Evolutionary conservation across 1,284 basidiomycete genomes (phyloP).

Genomic region (Ustilago vetiveriae): DNA sequence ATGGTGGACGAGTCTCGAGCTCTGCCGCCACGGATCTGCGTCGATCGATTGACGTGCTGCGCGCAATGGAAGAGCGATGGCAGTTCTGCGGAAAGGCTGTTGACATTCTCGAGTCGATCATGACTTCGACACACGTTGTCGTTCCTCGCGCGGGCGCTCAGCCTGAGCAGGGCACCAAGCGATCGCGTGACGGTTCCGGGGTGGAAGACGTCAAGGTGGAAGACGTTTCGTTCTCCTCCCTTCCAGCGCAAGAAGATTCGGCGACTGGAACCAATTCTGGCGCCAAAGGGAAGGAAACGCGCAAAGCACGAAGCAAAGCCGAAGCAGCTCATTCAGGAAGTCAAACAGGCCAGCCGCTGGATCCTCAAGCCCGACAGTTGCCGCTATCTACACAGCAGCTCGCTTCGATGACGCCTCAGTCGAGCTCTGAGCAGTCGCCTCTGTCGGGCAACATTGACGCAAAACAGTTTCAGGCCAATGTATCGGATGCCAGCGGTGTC

Average conservation of each 20-base stretch:
- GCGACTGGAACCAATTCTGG: too few relatives aligned
- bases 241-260: not conserved
- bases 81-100: slow-evolving; percentile 45
- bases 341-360: slow-evolving; percentile 13
- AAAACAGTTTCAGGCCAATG: not conserved
- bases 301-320: slow-evolving; percentile 4
- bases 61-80: slow-evolving; percentile 48
- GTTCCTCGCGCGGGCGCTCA: slow-evolving; percentile 12
- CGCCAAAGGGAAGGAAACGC: not conserved
- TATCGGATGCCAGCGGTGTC: not conserved
- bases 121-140: slow-evolving; percentile 35
- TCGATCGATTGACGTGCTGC: slow-evolving; percentile 51
- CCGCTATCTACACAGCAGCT: slow-evolving; percentile 45
- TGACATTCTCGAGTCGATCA: slow-evolving; percentile 47
- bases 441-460: slow-evolving; percentile 7
- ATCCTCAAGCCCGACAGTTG: slow-evolving; percentile 27
- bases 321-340: slow-evolving; percentile 6
- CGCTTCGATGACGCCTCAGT: slow-evolving; percentile 24
- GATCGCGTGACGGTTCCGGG: slow-evolving; percentile 21
- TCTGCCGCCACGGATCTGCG: slow-evolving; percentile 51
- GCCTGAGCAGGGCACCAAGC: slow-evolving; percentile 40
- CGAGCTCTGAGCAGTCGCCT: slow-evolving; percentile 33
- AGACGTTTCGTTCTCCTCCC: not conserved
- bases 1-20: slow-evolving; percentile 45
- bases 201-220: slow-evolving; percentile 11